A percentile compares a stretch with the other conserved stretches of the same genome.
phyloP scores from a whole-genome alignment of 805 yeast species.

The Saccharomycopsis javanensis region DNA sequence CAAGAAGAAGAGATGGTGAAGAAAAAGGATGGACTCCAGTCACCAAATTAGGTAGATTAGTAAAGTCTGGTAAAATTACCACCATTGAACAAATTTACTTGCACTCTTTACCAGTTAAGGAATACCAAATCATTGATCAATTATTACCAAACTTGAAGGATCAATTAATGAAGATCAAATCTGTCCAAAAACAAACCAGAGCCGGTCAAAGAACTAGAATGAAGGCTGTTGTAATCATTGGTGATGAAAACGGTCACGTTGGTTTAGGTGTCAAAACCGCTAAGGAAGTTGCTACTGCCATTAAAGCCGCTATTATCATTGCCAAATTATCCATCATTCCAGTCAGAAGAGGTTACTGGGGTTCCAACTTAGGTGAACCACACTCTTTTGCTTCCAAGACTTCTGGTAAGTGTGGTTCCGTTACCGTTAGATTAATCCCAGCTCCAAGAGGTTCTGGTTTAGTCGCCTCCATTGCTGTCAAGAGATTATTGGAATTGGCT shows the following conservation, averaged over 20 bases:
- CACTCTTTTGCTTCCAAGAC: constrained; percentile 97
- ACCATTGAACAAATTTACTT: constrained; percentile 97
- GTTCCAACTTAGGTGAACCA: constrained; percentile 98
- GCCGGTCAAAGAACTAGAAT: constrained; percentile 99
- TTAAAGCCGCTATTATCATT: constrained; percentile 98
- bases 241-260: constrained; percentile 99
- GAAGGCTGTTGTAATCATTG: constrained; percentile 99
- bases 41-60: constrained; percentile 99
- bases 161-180: constrained; percentile 99
- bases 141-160: constrained; percentile 93
- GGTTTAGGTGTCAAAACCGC: constrained; percentile 99
- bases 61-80: constrained; percentile 95
- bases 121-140: constrained; percentile 96
- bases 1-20: constrained; percentile 68
- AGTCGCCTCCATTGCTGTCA: constrained; percentile 99
- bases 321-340: constrained; percentile 98
- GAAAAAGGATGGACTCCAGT: constrained; percentile 99
- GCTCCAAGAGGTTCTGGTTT: constrained; percentile 99
- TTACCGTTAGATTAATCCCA: constrained; percentile 95
- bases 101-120: constrained; percentile 99
- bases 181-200: constrained; percentile 99
- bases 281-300: constrained; percentile 99
- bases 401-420: constrained; percentile 99
- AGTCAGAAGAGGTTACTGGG: constrained; percentile 99
- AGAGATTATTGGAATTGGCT: constrained; percentile 97